phyloP scores from a whole-genome alignment of 2,329 filamentous ascomycete genomes.

The Diaporthe citrichinensis region DNA sequence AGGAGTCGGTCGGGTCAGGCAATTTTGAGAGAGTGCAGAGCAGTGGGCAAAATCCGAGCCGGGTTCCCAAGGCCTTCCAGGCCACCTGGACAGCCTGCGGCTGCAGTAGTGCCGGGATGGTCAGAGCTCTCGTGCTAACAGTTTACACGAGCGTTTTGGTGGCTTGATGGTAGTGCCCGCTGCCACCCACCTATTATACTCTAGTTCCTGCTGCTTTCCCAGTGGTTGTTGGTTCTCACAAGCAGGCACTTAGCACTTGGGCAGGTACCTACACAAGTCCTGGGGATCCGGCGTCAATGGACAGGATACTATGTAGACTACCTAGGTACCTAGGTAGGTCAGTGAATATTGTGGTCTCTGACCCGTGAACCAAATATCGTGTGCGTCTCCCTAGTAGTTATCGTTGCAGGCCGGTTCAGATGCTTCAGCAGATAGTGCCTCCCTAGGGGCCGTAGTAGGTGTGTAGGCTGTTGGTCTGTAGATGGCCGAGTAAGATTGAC shows the following conservation, averaged over 20 bases:
- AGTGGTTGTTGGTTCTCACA: neutral
- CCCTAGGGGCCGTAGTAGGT: neutral
- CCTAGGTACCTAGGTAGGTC: no score
- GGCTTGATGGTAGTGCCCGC: neutral
- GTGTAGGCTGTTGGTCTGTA: neutral
- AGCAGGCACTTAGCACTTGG: neutral
- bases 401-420: neutral
- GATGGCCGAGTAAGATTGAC: neutral
- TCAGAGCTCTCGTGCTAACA: slow-evolving; percentile 36
- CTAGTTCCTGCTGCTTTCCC: slow-evolving; percentile 1
- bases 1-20: slow-evolving; percentile 37
- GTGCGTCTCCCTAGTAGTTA: neutral
- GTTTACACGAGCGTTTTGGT: neutral
- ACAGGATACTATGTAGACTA: neutral
- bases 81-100: slow-evolving; percentile 24
- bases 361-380: neutral
- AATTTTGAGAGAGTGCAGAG: slow-evolving; percentile 40
- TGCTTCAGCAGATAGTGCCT: neutral
- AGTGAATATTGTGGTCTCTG: neutral
- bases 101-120: slow-evolving; percentile 27
- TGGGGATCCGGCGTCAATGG: neutral
- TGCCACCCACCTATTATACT: neutral
- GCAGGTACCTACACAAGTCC: neutral
- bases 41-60: slow-evolving; percentile 38
- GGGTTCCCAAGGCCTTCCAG: slow-evolving; percentile 30